Conservation (phyloP, 192 early-diverging fungal species). For the Nowakowskiella sp. region DNA sequence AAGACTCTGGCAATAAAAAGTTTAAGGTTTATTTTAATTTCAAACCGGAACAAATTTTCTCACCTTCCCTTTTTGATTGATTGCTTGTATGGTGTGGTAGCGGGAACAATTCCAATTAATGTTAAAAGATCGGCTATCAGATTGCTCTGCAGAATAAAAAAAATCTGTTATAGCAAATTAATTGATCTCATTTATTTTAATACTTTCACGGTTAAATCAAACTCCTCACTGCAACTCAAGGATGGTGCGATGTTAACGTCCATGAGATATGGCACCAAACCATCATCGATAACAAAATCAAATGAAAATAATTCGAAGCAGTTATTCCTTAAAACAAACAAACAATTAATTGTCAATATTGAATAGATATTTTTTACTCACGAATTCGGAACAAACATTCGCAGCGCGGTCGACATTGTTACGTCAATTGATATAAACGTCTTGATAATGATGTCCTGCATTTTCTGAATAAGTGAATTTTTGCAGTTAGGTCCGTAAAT, state of each 20-base stretch:
- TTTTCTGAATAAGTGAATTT: constrained; percentile 23
- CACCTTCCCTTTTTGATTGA: too few relatives aligned
- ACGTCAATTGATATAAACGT: constrained; percentile 19
- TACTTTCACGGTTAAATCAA: not conserved
- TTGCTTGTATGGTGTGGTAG: too few relatives aligned
- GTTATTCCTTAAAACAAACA: constrained; percentile 1
- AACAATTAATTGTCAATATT: not conserved
- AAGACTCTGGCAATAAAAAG: too few relatives aligned
- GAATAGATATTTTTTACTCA: constrained; percentile 1
- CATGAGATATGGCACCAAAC: constrained; percentile 3
- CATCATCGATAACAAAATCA: constrained; percentile 11
- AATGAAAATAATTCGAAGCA: constrained; percentile 9
- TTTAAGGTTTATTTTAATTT: too few relatives aligned
- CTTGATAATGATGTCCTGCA: constrained; percentile 25
- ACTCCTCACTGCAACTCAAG: not conserved
- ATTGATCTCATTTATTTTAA: not conserved
- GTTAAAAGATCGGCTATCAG: constrained; percentile 16
- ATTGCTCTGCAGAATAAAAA: constrained; percentile 2
- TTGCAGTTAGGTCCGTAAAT: constrained; percentile 4
- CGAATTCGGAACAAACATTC: not conserved
- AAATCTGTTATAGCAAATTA: not conserved
- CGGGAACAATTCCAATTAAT: constrained; percentile 19
- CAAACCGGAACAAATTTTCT: too few relatives aligned
- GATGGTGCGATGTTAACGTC: not conserved
- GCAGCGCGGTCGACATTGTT: constrained; percentile 5